phyloP scores from a whole-genome alignment of 768 basidiomycete species.

The Suillus clintonianus region DNA sequence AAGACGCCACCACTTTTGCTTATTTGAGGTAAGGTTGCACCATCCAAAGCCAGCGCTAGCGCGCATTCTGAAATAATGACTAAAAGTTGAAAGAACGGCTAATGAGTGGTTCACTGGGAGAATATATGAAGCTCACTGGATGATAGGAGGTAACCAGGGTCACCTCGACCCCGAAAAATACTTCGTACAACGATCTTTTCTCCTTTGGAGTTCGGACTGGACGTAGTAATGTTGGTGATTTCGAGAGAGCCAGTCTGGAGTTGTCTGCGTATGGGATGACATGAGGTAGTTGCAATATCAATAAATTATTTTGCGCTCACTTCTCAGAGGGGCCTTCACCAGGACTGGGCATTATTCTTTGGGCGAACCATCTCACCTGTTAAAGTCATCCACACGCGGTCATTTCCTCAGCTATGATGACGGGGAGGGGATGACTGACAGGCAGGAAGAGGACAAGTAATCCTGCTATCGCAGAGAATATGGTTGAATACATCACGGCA shows the following conservation, averaged over 20 bases:
- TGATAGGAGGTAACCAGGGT: slow-evolving; percentile 72
- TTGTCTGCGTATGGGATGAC: slow-evolving; percentile 35
- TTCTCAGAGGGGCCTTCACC: slow-evolving; percentile 66
- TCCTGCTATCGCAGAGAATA: slow-evolving; percentile 21
- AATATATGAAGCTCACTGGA: slow-evolving; percentile 43
- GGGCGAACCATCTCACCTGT: slow-evolving; percentile 60
- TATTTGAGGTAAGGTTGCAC: slow-evolving; percentile 55
- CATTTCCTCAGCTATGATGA: not conserved
- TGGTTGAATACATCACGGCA: slow-evolving; percentile 42
- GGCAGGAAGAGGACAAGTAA: slow-evolving; percentile 34
- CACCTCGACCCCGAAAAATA: slow-evolving; percentile 65
- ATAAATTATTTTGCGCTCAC: slow-evolving; percentile 41
- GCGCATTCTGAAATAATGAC: slow-evolving; percentile 83
- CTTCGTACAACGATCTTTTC: slow-evolving; percentile 54
- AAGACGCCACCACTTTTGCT: slow-evolving; percentile 74
- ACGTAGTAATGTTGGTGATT: slow-evolving; percentile 72
- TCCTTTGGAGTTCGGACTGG: slow-evolving; percentile 44
- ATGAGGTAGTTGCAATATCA: not conserved
- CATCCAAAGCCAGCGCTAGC: slow-evolving; percentile 62
- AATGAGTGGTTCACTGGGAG: not conserved
- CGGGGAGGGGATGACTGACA: slow-evolving; percentile 32
- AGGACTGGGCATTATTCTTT: slow-evolving; percentile 49
- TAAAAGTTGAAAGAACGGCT: slow-evolving; percentile 24
- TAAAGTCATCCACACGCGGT: not conserved
- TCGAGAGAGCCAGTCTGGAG: slow-evolving; percentile 61